Base-by-base conservation (phyloP, 1,284 basidiomycete species). In the Cystobasidiaceae sp. region DNA sequence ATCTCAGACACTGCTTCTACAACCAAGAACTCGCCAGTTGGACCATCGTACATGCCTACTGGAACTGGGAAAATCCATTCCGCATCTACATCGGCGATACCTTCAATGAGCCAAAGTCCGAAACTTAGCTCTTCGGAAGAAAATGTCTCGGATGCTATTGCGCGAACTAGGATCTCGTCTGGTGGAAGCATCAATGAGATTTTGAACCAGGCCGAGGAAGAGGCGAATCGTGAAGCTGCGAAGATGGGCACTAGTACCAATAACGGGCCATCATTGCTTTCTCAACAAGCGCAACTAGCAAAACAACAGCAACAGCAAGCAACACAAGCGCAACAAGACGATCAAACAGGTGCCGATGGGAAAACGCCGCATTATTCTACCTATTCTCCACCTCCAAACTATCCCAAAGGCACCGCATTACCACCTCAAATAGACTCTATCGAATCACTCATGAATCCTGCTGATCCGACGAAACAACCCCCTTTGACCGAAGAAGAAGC, bases 251-350 rank as follows among this genome's bases (percentile, higher is more conserved):
- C 50, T 4, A 52, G 41, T 37, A 52, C 17, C 25, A 23, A 49
- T 49, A 56, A 48, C 32, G 75, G 75, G 9, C 77, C 76, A 3
- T 77, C 76, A 41, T 70, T 77, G 27, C 71, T 77, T 15, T 76
- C 75, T 52, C 74, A 74, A 49, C 73, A 74, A 49, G 72, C 73
- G 28, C 32, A 43, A 32, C 41, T 43, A 44, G 21, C 32, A 28
- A 56, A 52, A 55, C 51, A 55, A 28, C n/a, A 55, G 28, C 51
- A 39, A 56, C 34, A 21, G 7, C 52, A 56, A 44, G 30, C 19
- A 43, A n/a, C 41, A 44, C 15, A 44, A 28, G 33, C 28, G 9
- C 19, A 50, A 50, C 19, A 25, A 50, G 34, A 23, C 9, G 25
- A 43, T 17, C 21, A 17, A 15, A 27, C 37, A 1, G 44, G 4